Conservation (phyloP, 1,284 basidiomycete genomes). For the Melampsora americana region DNA sequence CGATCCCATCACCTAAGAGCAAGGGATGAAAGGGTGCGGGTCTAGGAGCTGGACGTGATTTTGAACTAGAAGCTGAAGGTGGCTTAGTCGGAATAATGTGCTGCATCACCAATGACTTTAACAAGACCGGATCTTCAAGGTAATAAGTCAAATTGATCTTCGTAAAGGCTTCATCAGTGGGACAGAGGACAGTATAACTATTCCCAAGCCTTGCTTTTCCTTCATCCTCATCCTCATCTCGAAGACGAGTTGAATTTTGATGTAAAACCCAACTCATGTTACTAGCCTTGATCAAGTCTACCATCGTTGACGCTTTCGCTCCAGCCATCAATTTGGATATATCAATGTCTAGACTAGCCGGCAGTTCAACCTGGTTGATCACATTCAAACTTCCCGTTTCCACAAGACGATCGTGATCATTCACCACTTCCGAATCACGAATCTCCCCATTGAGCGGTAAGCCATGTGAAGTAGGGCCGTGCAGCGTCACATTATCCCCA, state of each 20-base stretch:
- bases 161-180: constrained; percentile 87
- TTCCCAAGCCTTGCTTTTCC: background rate
- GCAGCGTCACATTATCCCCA: constrained; percentile 45
- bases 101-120: constrained; percentile 73
- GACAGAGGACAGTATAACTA: constrained; percentile 76
- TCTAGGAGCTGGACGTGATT: constrained; percentile 29
- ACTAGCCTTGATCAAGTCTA: constrained; percentile 72
- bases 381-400: constrained; percentile 88
- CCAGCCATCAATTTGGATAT: constrained; percentile 85
- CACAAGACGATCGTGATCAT: constrained; percentile 66
- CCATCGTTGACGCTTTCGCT: constrained; percentile 75
- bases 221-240: background rate
- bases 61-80: background rate
- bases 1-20: constrained; percentile 65
- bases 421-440: constrained; percentile 47
- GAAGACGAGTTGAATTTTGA: constrained; percentile 56
- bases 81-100: constrained; percentile 72
- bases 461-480: constrained; percentile 59
- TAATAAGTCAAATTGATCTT: constrained; percentile 77
- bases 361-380: constrained; percentile 77
- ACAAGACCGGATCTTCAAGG: constrained; percentile 58
- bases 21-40: constrained; percentile 62
- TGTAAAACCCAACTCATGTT: constrained; percentile 86
- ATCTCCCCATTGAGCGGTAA: constrained; percentile 54
- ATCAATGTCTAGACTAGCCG: constrained; percentile 78